Base-by-base conservation (phyloP, 2,329 filamentous ascomycete genomes). In the Beauveria rudraprayagi region DNA sequence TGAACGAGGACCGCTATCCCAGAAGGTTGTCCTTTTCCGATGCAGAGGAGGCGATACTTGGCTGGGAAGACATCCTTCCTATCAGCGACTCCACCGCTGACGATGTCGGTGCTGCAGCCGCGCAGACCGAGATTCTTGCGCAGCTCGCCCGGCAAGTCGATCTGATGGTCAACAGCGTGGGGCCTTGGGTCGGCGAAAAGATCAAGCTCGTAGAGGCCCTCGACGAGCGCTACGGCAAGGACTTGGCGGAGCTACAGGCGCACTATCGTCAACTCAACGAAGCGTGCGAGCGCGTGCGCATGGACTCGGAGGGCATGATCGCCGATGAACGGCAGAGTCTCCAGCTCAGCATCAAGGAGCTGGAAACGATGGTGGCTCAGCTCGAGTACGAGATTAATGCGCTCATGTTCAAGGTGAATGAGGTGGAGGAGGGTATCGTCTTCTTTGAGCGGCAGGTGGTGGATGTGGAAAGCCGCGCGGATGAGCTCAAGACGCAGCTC, bases 321-420 rank as follows among this genome's bases (percentile, higher is more conserved):
- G 80, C 81, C 0, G 84, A 87, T 53, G 89, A 95, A 73, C 83
- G 87, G 46, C 80, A 81, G 24, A 80, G 83, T 57, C 77, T 96
- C 43, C 83, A 82, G 4, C 90, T 94, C 69, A 82, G 82, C 17
- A 78, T 92, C 63, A 88, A 88, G 71, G 90, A 94, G 65, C 80
- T 97, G 16, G 92, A 96, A 71, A 83, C 88, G 24, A 78, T 95
- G 44, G 85, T 88, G 3, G 91, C 91, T 22, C 92, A 92, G 73
- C 79, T 97, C 60, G 92, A 97, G 69, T 97, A 97, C 73, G 93
- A 97, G 77, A 87, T 97, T 63, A 84, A 88, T 63, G 85, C 86
- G 17, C 77, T 97, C n/a, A 80, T 86, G 54, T 85, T 87, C 53
- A 91, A 91, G 68, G 88, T 96, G 10, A 83, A 90, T 67, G 93